Percentiles rank a stretch among this genome's conserved stretches.
Evolutionary conservation across 257 asterid genomes (phyloP).

Genomic region (Solanum lycopersicoides): DNA sequence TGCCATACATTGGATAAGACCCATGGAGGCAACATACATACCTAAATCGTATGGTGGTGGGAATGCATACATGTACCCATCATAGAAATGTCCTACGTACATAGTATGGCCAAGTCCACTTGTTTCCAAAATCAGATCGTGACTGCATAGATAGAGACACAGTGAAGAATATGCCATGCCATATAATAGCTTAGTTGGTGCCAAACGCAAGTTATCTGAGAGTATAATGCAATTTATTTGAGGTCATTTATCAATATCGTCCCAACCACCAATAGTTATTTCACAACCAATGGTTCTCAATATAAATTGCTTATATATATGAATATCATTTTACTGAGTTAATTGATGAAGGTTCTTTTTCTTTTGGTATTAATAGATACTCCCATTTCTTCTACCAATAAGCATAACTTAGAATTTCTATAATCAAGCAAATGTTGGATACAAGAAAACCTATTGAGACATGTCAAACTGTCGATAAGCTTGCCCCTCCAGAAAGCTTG

Average conservation of each 20-base stretch:
- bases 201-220: too few species aligned
- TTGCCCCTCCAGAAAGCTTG: too few species aligned
- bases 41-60: slow-evolving; percentile 60
- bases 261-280: neutral
- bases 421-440: too few species aligned
- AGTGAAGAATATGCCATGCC: neutral
- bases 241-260: neutral
- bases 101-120: slow-evolving; percentile 83
- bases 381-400: neutral
- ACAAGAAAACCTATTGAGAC: too few species aligned
- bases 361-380: neutral
- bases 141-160: slow-evolving; percentile 13
- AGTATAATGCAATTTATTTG: too few species aligned
- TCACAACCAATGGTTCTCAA: neutral
- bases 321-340: too few species aligned
- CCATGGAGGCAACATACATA: slow-evolving; percentile 74
- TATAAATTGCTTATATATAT: neutral
- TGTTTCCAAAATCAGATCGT: slow-evolving; percentile 45
- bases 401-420: too few species aligned
- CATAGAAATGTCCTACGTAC: slow-evolving; percentile 54
- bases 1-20: slow-evolving; percentile 72
- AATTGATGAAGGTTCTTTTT: too few species aligned
- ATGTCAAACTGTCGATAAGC: too few species aligned
- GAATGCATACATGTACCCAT: slow-evolving; percentile 63
- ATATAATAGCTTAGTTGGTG: neutral